Percentiles rank a stretch among this genome's conserved stretches.
Evolutionary conservation across 2,329 filamentous ascomycete genomes (phyloP).

Genomic region (Neobulgaria alba): DNA sequence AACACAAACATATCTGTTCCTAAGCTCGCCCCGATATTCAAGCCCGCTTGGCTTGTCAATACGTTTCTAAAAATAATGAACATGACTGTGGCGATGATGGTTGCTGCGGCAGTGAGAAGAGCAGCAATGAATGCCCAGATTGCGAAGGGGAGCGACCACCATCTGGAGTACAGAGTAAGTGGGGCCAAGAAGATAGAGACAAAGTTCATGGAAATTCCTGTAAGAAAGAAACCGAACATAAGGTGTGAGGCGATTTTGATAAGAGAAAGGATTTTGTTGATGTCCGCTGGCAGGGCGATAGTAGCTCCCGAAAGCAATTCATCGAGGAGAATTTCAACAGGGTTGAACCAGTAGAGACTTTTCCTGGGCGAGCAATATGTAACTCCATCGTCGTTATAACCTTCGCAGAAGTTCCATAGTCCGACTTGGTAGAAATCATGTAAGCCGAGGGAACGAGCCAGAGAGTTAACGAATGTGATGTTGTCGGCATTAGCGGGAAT

Average conservation of each 20-base stretch:
- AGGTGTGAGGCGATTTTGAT: conserved; percentile 66
- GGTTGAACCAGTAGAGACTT: conserved; percentile 83
- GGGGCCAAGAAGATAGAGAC: conserved; percentile 60
- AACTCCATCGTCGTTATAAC: conserved; percentile 65
- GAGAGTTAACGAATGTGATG: conserved; percentile 78
- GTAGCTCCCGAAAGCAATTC: conserved; percentile 76
- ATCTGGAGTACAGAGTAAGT: conserved; percentile 34
- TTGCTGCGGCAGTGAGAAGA: conserved; percentile 59
- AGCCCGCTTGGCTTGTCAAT: conserved; percentile 58
- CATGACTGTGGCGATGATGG: conserved; percentile 73
- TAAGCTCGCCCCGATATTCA: conserved; percentile 67
- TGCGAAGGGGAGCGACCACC: conserved; percentile 57
- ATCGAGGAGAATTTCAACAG: conserved; percentile 68
- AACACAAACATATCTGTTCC: conserved; percentile 73
- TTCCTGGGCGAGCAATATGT: conserved; percentile 65
- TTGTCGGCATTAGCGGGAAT: conserved; percentile 22
- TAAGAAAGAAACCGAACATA: conserved; percentile 87
- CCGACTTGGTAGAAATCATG: conserved; percentile 94
- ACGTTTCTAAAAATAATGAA: conserved; percentile 74
- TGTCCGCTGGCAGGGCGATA: conserved; percentile 68
- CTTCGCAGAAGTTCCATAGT: conserved; percentile 87
- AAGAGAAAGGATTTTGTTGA: conserved; percentile 65
- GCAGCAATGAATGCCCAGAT: conserved; percentile 60
- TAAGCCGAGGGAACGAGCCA: conserved; percentile 75
- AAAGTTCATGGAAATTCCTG: conserved; percentile 60